Evolutionary conservation across 805 yeast genomes (phyloP).

Genomic region (Yueomyces sp.): DNA sequence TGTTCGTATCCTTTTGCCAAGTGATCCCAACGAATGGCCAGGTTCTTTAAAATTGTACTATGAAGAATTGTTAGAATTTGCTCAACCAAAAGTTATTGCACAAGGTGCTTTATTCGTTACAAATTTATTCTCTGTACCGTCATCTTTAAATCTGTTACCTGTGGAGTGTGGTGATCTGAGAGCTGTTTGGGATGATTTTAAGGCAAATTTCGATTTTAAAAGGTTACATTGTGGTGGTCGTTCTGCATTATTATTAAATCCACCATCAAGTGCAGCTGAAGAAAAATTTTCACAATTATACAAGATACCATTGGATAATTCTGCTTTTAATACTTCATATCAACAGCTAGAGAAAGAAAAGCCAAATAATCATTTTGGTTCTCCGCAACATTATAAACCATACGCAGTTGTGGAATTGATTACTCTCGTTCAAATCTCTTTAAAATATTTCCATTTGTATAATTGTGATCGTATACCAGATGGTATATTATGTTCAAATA

Average conservation of each 20-base stretch:
- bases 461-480: conserved; percentile 55
- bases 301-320: conserved; percentile 32
- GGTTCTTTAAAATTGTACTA: conserved; percentile 43
- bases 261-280: conserved; percentile 63
- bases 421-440: conserved; percentile 56
- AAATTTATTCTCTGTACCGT: conserved; percentile 68
- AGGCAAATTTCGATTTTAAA: conserved; percentile 63
- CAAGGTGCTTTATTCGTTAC: conserved; percentile 63
- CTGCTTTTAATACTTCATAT: not conserved
- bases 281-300: conserved; percentile 73
- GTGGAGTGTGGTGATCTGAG: conserved; percentile 47
- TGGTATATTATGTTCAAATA: conserved; percentile 70
- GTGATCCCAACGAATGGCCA: conserved; percentile 23
- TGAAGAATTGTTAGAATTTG: conserved; percentile 48
- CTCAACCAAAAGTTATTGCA: conserved; percentile 53
- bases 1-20: conserved; percentile 39
- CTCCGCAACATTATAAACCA: not conserved
- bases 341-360: not conserved
- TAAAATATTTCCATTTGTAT: conserved; percentile 65
- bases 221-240: conserved; percentile 78
- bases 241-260: conserved; percentile 56
- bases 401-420: conserved; percentile 64
- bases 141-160: conserved; percentile 56
- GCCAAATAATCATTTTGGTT: not conserved
- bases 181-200: conserved; percentile 42